These are phyloP conservation scores for Rutidosis leptorrhynchoides DNA, from an alignment of 129 eudicot species.

Conservation along the genomic window DNA sequence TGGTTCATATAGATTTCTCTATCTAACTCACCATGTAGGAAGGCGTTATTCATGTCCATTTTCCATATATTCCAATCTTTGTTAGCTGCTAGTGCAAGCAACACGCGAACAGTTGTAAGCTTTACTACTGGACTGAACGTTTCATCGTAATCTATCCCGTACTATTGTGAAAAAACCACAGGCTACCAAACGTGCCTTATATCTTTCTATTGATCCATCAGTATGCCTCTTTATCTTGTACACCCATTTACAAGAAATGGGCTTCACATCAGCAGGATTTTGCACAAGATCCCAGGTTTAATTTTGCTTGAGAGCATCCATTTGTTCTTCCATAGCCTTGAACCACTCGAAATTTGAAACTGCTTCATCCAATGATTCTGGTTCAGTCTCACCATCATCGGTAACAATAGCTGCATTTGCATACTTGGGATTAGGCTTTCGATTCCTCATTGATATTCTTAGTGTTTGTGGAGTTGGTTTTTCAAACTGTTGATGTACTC, in stretches of 20 bases:
- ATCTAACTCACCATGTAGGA: neutral
- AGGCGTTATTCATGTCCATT: neutral
- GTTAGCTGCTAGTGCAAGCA: neutral
- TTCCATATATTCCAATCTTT: neutral
- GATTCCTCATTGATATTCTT: neutral
- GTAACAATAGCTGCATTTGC: neutral
- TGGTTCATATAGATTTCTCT: neutral
- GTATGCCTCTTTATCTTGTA: neutral
- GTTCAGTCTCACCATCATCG: neutral
- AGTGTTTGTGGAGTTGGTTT: neutral
- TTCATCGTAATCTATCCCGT: neutral
- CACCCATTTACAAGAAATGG: neutral
- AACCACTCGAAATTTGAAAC: neutral
- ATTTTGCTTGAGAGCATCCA: neutral
- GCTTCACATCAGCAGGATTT: neutral
- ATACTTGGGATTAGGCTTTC: neutral
- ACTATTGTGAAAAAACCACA: neutral
- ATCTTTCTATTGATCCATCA: neutral
- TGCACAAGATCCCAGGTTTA: neutral
- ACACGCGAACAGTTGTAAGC: neutral
- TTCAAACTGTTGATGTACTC: no score
- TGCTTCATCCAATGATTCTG: neutral
- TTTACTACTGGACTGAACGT: neutral
- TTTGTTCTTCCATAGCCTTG: neutral
- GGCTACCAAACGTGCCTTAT: neutral